Conservation (phyloP, 345 rosid genomes). For the Syzygium jambos region DNA sequence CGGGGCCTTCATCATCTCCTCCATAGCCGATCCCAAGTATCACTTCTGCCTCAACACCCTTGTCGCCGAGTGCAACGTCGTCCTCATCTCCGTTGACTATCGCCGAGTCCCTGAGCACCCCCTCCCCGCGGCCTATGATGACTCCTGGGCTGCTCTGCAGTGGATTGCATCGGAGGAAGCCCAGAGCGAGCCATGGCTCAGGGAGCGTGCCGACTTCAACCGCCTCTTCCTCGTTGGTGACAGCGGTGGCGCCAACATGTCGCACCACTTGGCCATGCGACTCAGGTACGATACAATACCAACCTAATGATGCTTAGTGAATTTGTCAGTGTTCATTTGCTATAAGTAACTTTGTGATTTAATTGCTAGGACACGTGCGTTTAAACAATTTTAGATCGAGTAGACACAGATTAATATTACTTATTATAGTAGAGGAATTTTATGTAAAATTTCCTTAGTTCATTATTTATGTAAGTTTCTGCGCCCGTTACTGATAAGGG, state of each 20-base stretch:
- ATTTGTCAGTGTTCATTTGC: background rate
- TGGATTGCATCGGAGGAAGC: constrained; percentile 23
- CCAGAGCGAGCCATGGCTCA: constrained; percentile 35
- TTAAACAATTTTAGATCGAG: background rate
- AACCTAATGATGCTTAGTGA: background rate
- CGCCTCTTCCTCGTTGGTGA: constrained; percentile 49
- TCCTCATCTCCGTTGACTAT: constrained; percentile 56
- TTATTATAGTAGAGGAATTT: background rate
- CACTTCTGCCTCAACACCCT: background rate
- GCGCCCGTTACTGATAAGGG: background rate
- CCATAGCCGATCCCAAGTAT: background rate
- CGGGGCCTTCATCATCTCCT: background rate
- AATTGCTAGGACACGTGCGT: background rate
- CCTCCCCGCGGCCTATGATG: constrained; percentile 60
- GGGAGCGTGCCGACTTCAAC: constrained; percentile 30
- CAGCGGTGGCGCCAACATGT: constrained; percentile 67
- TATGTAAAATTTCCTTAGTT: background rate
- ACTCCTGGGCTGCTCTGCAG: constrained; percentile 56
- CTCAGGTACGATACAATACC: constrained; percentile 5
- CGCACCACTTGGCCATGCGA: constrained; percentile 50
- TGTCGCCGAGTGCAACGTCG: constrained; percentile 31
- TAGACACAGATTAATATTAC: background rate
- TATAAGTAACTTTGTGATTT: background rate
- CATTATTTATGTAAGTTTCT: background rate
- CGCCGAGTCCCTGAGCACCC: constrained; percentile 71